These are phyloP conservation scores for Calocera viscosa DNA, from an alignment of 768 basidiomycete species.

Conservation along the genomic window DNA sequence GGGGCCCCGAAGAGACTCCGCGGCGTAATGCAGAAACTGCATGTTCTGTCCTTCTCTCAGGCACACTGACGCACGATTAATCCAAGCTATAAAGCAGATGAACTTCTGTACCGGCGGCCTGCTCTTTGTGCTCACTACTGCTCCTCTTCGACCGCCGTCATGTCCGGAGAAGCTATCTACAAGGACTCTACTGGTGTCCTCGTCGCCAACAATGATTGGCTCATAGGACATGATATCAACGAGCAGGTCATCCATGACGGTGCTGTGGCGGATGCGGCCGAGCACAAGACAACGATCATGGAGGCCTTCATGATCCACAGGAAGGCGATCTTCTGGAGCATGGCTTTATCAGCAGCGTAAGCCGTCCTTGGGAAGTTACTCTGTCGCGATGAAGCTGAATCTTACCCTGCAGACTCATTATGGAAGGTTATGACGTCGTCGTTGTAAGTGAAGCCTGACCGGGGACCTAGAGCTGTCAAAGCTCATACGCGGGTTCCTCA, in stretches of 20 bases:
- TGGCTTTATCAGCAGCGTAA: slow-evolving; percentile 19
- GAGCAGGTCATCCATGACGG: slow-evolving; percentile 22
- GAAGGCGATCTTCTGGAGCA: slow-evolving; percentile 28
- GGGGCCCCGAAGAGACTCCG: slow-evolving; percentile 6
- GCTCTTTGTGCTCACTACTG: neutral
- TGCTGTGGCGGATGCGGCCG: slow-evolving; percentile 21
- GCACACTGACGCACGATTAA: neutral
- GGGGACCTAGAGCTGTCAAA: neutral
- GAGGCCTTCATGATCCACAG: slow-evolving; percentile 28
- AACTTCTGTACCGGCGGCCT: neutral
- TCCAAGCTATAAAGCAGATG: neutral
- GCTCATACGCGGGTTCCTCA: neutral
- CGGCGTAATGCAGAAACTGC: neutral
- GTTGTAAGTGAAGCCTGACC: slow-evolving; percentile 11
- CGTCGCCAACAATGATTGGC: slow-evolving; percentile 17
- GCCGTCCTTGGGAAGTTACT: neutral
- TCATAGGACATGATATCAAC: slow-evolving; percentile 15
- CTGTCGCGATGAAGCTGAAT: too few relatives aligned
- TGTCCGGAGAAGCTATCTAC: neutral
- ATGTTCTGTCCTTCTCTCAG: neutral
- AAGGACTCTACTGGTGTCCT: slow-evolving; percentile 8
- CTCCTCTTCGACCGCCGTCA: neutral
- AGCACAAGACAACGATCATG: slow-evolving; percentile 26
- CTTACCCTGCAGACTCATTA: slow-evolving; percentile 16
- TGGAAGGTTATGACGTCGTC: slow-evolving; percentile 27